Base-by-base conservation (phyloP, 2,329 filamentous ascomycete genomes). In the Ophiocordyceps camponoti-leonardi region DNA sequence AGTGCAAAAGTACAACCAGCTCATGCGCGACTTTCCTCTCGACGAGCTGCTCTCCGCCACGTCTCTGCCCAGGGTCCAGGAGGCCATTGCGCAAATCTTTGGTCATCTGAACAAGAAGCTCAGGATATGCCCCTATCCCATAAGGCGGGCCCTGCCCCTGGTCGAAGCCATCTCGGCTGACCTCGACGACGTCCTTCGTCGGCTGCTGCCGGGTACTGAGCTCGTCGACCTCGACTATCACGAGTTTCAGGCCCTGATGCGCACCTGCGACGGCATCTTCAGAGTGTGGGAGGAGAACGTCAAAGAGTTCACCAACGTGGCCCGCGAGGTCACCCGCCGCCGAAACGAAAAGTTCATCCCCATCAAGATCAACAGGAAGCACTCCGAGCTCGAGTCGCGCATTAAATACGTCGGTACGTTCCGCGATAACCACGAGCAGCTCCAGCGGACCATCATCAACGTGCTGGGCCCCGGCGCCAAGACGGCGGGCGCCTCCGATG, bases 281-380 rank as follows among this genome's bases (percentile, higher is more conserved):
- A 76, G 76, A 39, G 81, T 83, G 11, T 99, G 92, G 92, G 92
- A 98, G 54, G 87, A 94, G 46, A 87, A 90, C 55, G 75, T 94
- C 58, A 96, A 96, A 61, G 92, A 96, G 55, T 98, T 99, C 58
- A 96, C 90, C 16, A 94, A 95, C 53, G 86, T 96, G 51, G 90
- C 92, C 31, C 85, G 92, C 65, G 93, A 98, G 57, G 87, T 94
- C 7, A 95, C 86, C 3, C 78, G 90, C 51, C 83, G 88, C 54
- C 79, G 92, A 53, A 93, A 94, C 57, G 93, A 96, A 62, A 94
- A 94, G 61, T 98, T 98, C 61, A 95, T 98, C 51, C 88, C 90
- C 5, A 96, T 99, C 69, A 96, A 96, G 67, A 88, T 98, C 60
- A 77, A 73, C 51, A 83, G 87, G 49, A 83, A 85, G 54, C 92